phyloP scores from a whole-genome alignment of 495 filamentous ascomycete species.

The Pseudevernia furfuracea region DNA sequence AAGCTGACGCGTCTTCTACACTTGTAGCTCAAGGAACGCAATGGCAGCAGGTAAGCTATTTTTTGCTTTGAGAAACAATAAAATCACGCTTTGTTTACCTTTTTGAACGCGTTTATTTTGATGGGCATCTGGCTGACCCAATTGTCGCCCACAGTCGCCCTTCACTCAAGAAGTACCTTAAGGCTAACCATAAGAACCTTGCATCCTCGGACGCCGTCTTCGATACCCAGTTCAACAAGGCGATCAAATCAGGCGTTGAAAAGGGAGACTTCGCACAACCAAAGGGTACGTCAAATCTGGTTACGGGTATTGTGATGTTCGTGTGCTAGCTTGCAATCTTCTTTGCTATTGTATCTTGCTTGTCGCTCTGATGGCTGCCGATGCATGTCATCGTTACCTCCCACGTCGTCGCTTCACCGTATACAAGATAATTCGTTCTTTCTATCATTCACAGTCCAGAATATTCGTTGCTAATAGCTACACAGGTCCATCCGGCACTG shows the following conservation, averaged over 20 bases:
- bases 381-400: background rate
- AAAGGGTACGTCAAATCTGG: conserved; percentile 64
- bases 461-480: conserved; percentile 36
- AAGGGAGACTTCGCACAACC: conserved; percentile 85
- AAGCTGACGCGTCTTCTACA: conserved; percentile 27
- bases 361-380: background rate
- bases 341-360: background rate
- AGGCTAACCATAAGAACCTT: conserved; percentile 83
- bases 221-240: conserved; percentile 88
- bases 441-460: background rate
- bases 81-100: conserved; percentile 21
- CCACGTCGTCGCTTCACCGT: background rate
- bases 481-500: conserved; percentile 78
- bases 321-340: background rate
- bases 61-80: conserved; percentile 12
- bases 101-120: conserved; percentile 18
- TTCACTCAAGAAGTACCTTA: conserved; percentile 96
- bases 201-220: conserved; percentile 58
- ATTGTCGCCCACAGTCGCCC: conserved; percentile 58
- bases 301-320: background rate
- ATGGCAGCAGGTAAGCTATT: conserved; percentile 52
- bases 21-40: conserved; percentile 57
- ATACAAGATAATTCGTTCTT: background rate
- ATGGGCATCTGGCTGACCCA: conserved; percentile 16
- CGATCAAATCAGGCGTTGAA: conserved; percentile 81